Conservation (phyloP, 2,329 filamentous ascomycete genomes). For the Pseudofabraea citricarpa region DNA sequence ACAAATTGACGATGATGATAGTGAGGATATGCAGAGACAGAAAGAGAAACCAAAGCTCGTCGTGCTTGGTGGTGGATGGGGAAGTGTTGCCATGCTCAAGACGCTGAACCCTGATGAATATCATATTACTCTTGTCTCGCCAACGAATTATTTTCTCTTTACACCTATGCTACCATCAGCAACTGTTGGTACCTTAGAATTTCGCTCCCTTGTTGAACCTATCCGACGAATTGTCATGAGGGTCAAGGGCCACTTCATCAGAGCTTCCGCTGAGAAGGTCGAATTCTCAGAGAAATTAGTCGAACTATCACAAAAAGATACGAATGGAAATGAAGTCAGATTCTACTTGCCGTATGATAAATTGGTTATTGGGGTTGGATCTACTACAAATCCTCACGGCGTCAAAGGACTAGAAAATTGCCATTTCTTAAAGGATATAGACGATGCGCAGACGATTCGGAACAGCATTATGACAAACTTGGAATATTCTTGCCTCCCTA, state of each 20-base stretch:
- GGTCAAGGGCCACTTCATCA: conserved; percentile 83
- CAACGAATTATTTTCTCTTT: conserved; percentile 95
- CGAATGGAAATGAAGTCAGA: conserved; percentile 64
- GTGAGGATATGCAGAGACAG: conserved; percentile 59
- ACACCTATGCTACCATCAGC: conserved; percentile 97
- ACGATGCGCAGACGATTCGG: conserved; percentile 83
- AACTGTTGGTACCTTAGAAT: conserved; percentile 89
- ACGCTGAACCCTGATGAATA: conserved; percentile 87
- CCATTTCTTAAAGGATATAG: conserved; percentile 92
- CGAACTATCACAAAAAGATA: conserved; percentile 72
- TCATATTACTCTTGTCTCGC: conserved; percentile 91
- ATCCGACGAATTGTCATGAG: conserved; percentile 77
- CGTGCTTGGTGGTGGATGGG: conserved; percentile 92
- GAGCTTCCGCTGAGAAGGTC: conserved; percentile 80
- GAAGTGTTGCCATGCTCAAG: conserved; percentile 86
- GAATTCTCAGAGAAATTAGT: conserved; percentile 90
- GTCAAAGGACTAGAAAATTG: conserved; percentile 93
- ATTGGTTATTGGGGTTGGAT: conserved; percentile 86
- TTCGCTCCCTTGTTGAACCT: conserved; percentile 88
- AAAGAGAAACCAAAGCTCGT: conserved; percentile 92
- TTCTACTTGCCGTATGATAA: conserved; percentile 99
- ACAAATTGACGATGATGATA: conserved; percentile 85
- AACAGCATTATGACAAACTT: conserved; percentile 87
- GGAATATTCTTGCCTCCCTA: conserved; percentile 87
- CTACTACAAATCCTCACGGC: conserved; percentile 88